Evolutionary conservation across 305 asterid species (phyloP).

Genomic region (Lippia alba): DNA sequence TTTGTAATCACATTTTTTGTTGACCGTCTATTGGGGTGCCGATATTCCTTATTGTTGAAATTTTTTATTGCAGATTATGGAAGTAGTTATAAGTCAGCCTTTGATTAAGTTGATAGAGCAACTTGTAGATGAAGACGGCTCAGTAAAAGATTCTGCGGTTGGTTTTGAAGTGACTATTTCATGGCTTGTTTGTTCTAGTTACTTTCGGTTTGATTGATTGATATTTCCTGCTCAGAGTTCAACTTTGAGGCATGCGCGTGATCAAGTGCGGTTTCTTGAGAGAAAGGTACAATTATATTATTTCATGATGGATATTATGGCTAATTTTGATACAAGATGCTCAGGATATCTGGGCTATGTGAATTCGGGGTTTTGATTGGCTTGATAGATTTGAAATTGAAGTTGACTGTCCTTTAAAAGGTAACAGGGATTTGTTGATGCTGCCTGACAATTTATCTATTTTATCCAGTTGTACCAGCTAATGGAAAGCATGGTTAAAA

Average conservation of each 20-base stretch:
- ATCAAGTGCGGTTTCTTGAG: slow-evolving; percentile 73
- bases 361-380: slow-evolving; percentile 20
- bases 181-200: slow-evolving; percentile 23
- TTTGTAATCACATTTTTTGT: slow-evolving; percentile 23
- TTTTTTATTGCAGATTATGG: slow-evolving; percentile 66
- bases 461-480: slow-evolving; percentile 69
- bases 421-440: slow-evolving; percentile 22
- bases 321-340: slow-evolving; percentile 10
- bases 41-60: slow-evolving; percentile 26
- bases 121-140: slow-evolving; percentile 91
- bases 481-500: slow-evolving; percentile 82
- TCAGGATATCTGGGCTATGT: slow-evolving; percentile 20
- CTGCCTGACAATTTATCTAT: slow-evolving; percentile 30
- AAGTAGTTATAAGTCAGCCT: slow-evolving; percentile 60
- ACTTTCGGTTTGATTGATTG: slow-evolving; percentile 31
- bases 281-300: slow-evolving; percentile 63
- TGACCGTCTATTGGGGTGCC: slow-evolving; percentile 31
- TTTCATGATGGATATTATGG: slow-evolving; percentile 5
- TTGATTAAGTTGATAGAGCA: slow-evolving; percentile 71
- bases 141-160: slow-evolving; percentile 95
- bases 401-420: slow-evolving; percentile 25
- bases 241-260: slow-evolving; percentile 77
- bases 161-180: slow-evolving; percentile 38
- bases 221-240: slow-evolving; percentile 67
- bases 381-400: slow-evolving; percentile 18